Evolutionary conservation across 192 early-diverging fungal species (phyloP).

Genomic region (Linnemannia zychae): DNA sequence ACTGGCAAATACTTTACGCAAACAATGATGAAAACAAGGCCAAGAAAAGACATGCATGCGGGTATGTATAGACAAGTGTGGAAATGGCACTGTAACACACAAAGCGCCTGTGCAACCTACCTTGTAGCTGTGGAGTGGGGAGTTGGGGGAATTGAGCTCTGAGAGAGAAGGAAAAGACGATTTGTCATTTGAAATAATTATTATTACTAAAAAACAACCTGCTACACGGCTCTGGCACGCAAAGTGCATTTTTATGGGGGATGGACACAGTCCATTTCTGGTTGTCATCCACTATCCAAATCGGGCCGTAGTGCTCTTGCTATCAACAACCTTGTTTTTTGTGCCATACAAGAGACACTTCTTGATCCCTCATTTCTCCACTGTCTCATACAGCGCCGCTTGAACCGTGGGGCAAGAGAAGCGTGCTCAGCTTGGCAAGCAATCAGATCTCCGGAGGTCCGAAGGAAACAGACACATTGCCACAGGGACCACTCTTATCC

Average conservation of each 20-base stretch:
- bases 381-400: not conserved
- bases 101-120: not conserved
- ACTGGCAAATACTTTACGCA: not conserved
- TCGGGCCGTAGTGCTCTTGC: not conserved
- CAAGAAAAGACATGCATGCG: not conserved
- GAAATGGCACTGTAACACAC: not conserved
- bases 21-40: not conserved
- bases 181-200: not conserved
- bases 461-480: not conserved
- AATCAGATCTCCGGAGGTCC: constrained; percentile 1
- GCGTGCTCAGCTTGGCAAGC: not conserved
- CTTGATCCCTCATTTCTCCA: not conserved
- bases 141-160: not conserved
- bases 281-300: not conserved
- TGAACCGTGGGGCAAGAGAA: not conserved
- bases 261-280: not conserved
- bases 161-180: not conserved
- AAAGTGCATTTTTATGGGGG: not conserved
- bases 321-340: too few species aligned
- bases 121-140: too few species aligned
- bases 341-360: not conserved
- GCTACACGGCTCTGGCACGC: not conserved
- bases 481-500: not conserved
- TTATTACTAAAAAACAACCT: not conserved
- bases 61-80: not conserved